Percentiles rank a stretch among this genome's conserved stretches.
Evolutionary conservation across 345 rosid species (phyloP).

Genomic region (Gossypioides kirkii): DNA sequence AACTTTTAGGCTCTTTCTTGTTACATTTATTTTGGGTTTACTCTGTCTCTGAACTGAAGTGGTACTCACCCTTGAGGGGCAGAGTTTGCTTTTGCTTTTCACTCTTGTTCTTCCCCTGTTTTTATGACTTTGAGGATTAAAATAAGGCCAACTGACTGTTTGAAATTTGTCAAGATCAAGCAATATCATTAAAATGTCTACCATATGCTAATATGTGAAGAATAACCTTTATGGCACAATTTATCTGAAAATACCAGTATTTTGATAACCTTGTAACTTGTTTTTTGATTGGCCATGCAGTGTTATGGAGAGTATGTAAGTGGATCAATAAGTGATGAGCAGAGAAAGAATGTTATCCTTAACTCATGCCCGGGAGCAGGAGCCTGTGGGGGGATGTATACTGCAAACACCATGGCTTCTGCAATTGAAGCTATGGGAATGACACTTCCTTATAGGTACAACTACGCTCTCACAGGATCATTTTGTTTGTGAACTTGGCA

Average conservation of each 20-base stretch:
- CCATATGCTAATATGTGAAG: background rate
- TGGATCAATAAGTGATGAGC: slow-evolving; percentile 76
- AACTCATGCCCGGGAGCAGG: slow-evolving; percentile 98
- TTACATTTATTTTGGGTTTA: background rate
- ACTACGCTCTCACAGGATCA: slow-evolving; percentile 1
- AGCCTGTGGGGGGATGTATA: slow-evolving; percentile 99
- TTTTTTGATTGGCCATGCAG: slow-evolving; percentile 28
- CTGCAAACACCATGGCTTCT: slow-evolving; percentile 99
- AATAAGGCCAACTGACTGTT: background rate
- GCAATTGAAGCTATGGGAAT: slow-evolving; percentile 99
- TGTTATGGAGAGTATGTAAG: slow-evolving; percentile 86
- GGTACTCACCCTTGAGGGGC: background rate
- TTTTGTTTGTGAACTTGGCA: background rate
- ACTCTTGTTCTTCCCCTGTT: background rate
- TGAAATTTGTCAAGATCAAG: background rate
- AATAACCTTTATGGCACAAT: background rate
- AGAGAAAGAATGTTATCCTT: slow-evolving; percentile 65
- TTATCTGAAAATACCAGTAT: background rate
- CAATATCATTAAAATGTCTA: background rate
- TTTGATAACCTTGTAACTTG: background rate
- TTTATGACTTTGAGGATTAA: background rate
- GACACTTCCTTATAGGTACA: slow-evolving; percentile 96
- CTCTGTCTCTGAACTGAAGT: background rate
- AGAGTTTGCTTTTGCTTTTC: slow-evolving; percentile 4
- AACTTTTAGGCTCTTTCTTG: background rate